Evolutionary conservation across 2,329 filamentous ascomycete species (phyloP), one percentile per base, ranked within the genome.

Genomic region (Plenodomus biglobosus): DNA sequence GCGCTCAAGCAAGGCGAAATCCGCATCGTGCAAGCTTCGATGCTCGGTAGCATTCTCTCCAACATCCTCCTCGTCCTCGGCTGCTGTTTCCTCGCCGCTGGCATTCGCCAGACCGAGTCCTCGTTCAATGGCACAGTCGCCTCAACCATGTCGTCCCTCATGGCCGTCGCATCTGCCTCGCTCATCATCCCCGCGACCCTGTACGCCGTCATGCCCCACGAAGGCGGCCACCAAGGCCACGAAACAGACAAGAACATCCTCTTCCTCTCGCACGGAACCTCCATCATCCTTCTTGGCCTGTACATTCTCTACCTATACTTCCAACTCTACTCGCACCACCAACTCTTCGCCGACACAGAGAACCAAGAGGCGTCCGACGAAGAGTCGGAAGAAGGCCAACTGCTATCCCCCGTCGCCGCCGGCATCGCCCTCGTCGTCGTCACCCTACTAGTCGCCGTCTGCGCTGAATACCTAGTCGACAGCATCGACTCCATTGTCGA

Each of bases 11-110:
- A 94, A 61, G 84, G 85, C 55, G 88, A 97, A 75, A 95, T 96
- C 67, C 86, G 92, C 63, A 92, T 97, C 57, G 92, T 97, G n/a
- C 94, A 97, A 75, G 88, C 92, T 17, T 95, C 90, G 56, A 97
- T 97, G 92, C 85, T 97, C 27, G 92, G 94, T 40, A 95, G 89
- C 65, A 95, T 97, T 61, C 79, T 97, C 34, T 96, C 92, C 57
- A 97, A 97, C 73, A 86, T 96, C 56, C 81, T 97, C 7, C 83
- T 97, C 18, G 92, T 80, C 32, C 73, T 80, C 17, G 78, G 78
- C 32, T 80, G 77, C 71, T 80, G 78, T 63, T 80, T 80, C 72
- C 71, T 80, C 46, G 71, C 76, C 20, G 78, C 76, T 30, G 78
- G 78, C 21, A 66, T 77, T 40, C 66, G 68, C 43, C 71, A 74